Base-by-base conservation (phyloP, 768 basidiomycete genomes). In the Mycena chlorophos region DNA sequence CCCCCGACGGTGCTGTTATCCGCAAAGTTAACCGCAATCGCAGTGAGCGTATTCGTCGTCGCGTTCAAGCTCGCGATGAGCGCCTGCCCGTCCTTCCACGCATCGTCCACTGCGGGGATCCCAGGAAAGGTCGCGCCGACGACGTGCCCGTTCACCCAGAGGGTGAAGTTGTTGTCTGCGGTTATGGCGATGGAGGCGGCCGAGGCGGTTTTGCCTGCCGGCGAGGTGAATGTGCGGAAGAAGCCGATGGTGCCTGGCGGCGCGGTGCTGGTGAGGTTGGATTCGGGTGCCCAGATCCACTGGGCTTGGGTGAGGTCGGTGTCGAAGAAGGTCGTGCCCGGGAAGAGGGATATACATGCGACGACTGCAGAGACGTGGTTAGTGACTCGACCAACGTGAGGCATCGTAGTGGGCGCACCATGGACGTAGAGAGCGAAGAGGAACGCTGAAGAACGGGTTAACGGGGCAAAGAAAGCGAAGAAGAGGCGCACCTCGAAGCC, bases 271-370 rank as follows among this genome's bases (percentile, higher is more conserved):
- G 23, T 4, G 3, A 57, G n/a, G 37, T 54, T 29, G 3, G 60
- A 53, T 22, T 55, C 50, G 10, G 60, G 53, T 5, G 52, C 45
- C 60, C 60, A 61, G n/a, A 61, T 61, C 60, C 60, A 61, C 28
- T 42, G 51, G 14, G 60, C 60, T 2, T 12, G 22, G 3, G 52
- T 13, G 4, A 61, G 40, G 23, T 42, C 53, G 17, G 25, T 61
- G 49, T 52, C 39, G 16, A 45, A 31, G 27, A 61, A 45, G 1
- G 56, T 46, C 13, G 6, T n/a, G 23, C 45, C 23, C 13, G 45
- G 8, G 5, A 6, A 26, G 13, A 26, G 45, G n/a, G n/a, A n/a
- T n/a, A n/a, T n/a, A n/a, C n/a, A n/a, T n/a, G n/a, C n/a, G n/a
- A n/a, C n/a, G n/a, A n/a, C n/a, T n/a, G n/a, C n/a, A n/a, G n/a